These are phyloP conservation scores for Picea sitchensis DNA, from an alignment of 75 land plant genomes.

Conservation along the genomic window DNA sequence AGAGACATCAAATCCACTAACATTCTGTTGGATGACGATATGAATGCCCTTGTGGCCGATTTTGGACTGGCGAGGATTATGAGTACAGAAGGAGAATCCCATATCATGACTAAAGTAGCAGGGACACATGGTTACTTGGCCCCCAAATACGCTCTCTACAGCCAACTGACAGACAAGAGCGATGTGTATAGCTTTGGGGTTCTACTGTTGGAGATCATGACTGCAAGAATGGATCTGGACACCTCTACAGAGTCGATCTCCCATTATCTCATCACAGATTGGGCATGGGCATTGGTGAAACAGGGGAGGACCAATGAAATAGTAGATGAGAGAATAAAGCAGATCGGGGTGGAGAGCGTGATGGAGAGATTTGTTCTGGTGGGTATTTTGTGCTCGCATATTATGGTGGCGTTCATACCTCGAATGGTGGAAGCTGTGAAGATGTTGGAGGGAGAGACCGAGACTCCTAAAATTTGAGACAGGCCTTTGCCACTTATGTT, in stretches of 20 bases:
- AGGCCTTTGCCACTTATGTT: too few species aligned
- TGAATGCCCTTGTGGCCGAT: slow-evolving; percentile 42
- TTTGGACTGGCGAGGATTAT: slow-evolving; percentile 37
- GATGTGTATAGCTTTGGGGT: slow-evolving; percentile 46
- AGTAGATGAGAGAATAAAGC: slow-evolving; percentile 18
- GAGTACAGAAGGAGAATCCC: slow-evolving; percentile 16
- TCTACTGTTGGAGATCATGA: slow-evolving; percentile 36
- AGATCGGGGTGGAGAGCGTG: slow-evolving; percentile 9
- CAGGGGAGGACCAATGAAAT: slow-evolving; percentile 18
- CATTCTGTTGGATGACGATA: slow-evolving; percentile 32
- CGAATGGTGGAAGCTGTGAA: slow-evolving; percentile 21
- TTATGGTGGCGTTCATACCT: slow-evolving; percentile 43
- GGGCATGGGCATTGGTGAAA: slow-evolving; percentile 40
- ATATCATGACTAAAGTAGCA: slow-evolving; percentile 37
- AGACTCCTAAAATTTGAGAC: too few species aligned
- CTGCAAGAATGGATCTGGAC: slow-evolving; percentile 28
- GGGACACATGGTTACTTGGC: slow-evolving; percentile 40
- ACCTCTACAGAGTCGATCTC: background rate
- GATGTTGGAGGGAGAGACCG: slow-evolving; percentile 29
- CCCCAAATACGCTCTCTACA: slow-evolving; percentile 38
- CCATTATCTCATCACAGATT: slow-evolving; percentile 24
- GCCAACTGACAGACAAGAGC: slow-evolving; percentile 33
- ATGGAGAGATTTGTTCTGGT: slow-evolving; percentile 47
- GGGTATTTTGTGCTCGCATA: slow-evolving; percentile 39
- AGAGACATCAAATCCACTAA: slow-evolving; percentile 39